phyloP scores from a whole-genome alignment of 2,329 filamentous ascomycete species.

The Xylaria sp. region DNA sequence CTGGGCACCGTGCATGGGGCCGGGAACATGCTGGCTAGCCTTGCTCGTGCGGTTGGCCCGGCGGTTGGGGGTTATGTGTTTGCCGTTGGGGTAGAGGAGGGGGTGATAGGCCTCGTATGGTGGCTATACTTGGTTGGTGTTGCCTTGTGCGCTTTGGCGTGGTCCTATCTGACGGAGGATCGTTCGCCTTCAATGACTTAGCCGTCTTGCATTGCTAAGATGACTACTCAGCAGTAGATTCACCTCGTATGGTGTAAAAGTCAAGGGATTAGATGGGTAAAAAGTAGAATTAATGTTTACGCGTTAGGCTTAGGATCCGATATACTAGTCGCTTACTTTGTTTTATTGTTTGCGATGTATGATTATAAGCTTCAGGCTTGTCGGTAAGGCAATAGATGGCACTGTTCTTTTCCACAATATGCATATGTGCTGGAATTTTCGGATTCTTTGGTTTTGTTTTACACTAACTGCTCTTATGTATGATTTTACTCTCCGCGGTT shows the following conservation, averaged over 20 bases:
- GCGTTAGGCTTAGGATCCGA: too few relatives aligned
- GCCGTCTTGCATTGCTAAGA: background rate
- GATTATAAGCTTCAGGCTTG: background rate
- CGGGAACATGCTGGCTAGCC: conserved; percentile 38
- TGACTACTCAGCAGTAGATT: background rate
- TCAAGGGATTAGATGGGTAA: too few relatives aligned
- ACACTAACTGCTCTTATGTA: too few relatives aligned
- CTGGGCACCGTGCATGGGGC: conserved; percentile 48
- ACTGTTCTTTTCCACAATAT: too few relatives aligned
- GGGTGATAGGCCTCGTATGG: conserved; percentile 40
- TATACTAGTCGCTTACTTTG: background rate
- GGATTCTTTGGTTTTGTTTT: too few relatives aligned
- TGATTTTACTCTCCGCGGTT: too few relatives aligned
- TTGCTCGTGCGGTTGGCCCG: conserved; percentile 37
- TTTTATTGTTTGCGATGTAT: background rate
- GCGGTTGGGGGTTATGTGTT: conserved; percentile 40
- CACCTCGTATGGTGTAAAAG: too few relatives aligned
- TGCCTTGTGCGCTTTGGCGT: conserved; percentile 36
- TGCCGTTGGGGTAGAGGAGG: conserved; percentile 36
- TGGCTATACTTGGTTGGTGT: conserved; percentile 39
- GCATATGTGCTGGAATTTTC: too few relatives aligned
- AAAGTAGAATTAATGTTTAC: background rate
- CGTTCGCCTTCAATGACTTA: background rate
- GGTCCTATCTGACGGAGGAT: conserved; percentile 37
- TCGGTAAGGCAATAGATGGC: too few relatives aligned